A percentile compares a stretch with the other conserved stretches of the same genome.
Conservation (phyloP, 371 early-diverging fungal genomes). For the Mucor mucedo region DNA sequence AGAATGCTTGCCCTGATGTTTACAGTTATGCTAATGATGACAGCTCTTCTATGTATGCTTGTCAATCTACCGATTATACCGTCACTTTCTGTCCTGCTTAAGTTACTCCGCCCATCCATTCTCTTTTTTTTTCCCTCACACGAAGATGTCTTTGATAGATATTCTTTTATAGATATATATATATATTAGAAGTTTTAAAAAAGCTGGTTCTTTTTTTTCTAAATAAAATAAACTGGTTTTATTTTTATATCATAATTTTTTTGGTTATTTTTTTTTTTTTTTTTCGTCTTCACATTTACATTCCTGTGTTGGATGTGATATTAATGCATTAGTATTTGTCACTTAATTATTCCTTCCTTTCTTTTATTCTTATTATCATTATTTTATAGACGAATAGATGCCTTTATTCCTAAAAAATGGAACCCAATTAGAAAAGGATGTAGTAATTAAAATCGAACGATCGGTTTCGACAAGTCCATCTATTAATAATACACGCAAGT, state of each 20-base stretch:
- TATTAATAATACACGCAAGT: not conserved
- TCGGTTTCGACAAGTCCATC: not conserved
- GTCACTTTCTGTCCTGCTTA: conserved; percentile 29
- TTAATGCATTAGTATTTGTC: not conserved
- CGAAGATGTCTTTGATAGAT: not conserved
- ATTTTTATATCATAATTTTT: not conserved
- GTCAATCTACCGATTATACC: conserved; percentile 29
- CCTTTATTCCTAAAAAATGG: not conserved
- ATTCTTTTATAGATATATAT: not conserved
- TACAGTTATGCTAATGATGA: conserved; percentile 33
- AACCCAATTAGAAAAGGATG: not conserved
- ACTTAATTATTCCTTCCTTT: not conserved
- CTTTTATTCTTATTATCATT: not conserved
- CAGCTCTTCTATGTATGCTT: conserved; percentile 36
- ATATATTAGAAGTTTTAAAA: not conserved
- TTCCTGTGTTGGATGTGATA: not conserved
- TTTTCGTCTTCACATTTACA: not conserved
- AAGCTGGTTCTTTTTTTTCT: conserved; percentile 1
- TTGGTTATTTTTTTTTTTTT: not conserved
- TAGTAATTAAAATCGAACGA: conserved; percentile 1
- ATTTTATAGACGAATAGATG: not conserved
- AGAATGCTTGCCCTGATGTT: conserved; percentile 32
- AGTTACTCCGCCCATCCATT: not conserved
- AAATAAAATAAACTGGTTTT: conserved; percentile 2
- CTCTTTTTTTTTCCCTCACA: not conserved